phyloP scores from a whole-genome alignment of 345 rosid species.

The Eucalyptus sp. region DNA sequence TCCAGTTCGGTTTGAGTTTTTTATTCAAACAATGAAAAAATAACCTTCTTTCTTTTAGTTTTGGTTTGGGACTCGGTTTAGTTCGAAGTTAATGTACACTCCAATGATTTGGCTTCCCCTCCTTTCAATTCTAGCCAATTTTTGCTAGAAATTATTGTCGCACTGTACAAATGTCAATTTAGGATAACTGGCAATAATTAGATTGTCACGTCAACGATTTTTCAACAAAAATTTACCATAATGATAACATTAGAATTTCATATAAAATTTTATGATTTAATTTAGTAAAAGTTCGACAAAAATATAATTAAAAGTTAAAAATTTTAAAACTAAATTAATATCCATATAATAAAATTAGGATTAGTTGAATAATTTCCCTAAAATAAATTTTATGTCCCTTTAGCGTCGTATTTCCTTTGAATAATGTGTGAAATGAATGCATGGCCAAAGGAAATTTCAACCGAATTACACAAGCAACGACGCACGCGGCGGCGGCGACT shows the following conservation, averaged over 20 bases:
- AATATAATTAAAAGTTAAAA: not conserved
- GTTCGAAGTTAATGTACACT: too few relatives aligned
- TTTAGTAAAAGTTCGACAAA: too few relatives aligned
- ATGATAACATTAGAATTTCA: rapidly evolving
- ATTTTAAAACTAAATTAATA: rapidly evolving
- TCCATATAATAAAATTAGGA: not conserved
- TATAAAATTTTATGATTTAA: not conserved
- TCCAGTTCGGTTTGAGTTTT: rapidly evolving
- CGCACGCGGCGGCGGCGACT: not conserved
- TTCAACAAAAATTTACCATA: rapidly evolving
- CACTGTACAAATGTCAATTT: rapidly evolving
- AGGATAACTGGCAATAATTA: rapidly evolving
- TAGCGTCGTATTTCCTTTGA: not conserved
- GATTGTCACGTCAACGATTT: rapidly evolving
- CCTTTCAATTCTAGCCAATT: too few relatives aligned
- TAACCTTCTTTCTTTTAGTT: too few relatives aligned
- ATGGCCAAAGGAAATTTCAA: rapidly evolving
- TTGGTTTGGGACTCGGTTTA: rapidly evolving
- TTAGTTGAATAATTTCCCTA: not conserved
- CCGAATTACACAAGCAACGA: not conserved
- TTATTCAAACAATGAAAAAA: rapidly evolving
- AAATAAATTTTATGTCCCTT: not conserved
- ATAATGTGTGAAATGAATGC: not conserved
- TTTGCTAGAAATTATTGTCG: too few relatives aligned
- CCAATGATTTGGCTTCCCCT: too few relatives aligned